Conservation (phyloP, 140 eudicot genomes). For the Oenanthe javanica region DNA sequence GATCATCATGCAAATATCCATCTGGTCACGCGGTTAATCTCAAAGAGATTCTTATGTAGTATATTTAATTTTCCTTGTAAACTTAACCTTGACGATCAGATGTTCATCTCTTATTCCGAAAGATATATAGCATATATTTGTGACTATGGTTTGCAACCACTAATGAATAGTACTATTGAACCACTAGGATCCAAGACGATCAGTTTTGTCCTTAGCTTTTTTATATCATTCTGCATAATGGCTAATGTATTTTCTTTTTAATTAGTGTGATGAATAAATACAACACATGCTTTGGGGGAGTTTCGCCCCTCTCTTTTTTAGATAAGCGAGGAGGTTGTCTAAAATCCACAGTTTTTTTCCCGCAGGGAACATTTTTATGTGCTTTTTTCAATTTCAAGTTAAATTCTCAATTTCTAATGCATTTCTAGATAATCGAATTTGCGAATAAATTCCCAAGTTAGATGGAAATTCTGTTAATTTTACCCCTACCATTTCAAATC, state of each 20-base stretch:
- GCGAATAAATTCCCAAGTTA: too few relatives aligned
- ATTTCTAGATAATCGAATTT: too few relatives aligned
- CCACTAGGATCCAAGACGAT: not conserved
- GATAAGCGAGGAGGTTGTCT: too few relatives aligned
- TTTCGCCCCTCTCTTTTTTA: too few relatives aligned
- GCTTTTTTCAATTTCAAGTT: too few relatives aligned
- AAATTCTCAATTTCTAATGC: too few relatives aligned
- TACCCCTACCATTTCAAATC: too few relatives aligned
- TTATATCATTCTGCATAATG: not conserved
- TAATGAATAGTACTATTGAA: not conserved
- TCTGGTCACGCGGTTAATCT: constrained; percentile 11
- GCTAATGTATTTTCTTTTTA: not conserved
- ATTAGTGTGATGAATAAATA: not conserved
- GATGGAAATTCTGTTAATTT: too few relatives aligned
- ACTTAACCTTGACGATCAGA: not conserved
- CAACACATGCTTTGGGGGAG: not conserved
- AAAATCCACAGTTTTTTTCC: too few relatives aligned
- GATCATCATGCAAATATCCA: not conserved
- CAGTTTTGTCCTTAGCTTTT: not conserved
- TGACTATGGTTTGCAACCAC: not conserved
- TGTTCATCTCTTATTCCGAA: not conserved
- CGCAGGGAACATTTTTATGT: too few relatives aligned
- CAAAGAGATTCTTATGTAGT: not conserved
- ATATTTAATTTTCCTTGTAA: not conserved
- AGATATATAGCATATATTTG: not conserved